Evolutionary conservation across 352 stramenopile species (phyloP), one percentile per base, ranked within the genome.

Genomic region (Phytopythium chamaehyphon): DNA sequence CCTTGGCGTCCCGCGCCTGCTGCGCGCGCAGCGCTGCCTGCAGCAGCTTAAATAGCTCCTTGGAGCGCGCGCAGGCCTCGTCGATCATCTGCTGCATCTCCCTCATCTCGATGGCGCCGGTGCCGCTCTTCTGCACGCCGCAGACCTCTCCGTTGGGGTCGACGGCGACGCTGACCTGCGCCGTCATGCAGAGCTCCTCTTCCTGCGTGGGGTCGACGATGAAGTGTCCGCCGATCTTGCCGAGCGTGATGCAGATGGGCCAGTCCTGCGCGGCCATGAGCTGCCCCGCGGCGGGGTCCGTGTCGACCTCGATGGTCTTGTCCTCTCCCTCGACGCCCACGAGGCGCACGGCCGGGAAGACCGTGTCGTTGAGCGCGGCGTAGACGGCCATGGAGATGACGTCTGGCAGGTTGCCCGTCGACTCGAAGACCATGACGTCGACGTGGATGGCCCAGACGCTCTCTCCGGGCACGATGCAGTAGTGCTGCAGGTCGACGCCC

Each of bases 21-120:
- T 90, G 80, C 28, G 82, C 57, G 45, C 59, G 26, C 31, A 88
- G 57, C 54, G 78, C 74, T 2, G 54, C 55, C 36, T 74, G 69
- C 40, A 90, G 66, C 40, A 74, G 54, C 49, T 72, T 64, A 61
- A 85, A 90, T 49, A 90, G 71, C 42, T 86, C 70, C 39, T 76
- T 81, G 19, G 80, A 82, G 9, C 73, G 62, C 53, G 73, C 71
- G 55, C 68, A 81, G 15, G 77, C 77, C 52, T 88, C 75, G 43
- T 91, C 81, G 51, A 89, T 67, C 76, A 91, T 91, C 28, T 77
- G 63, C 63, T 91, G 77, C 76, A 88, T 84, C 54, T 91, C 81
- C 18, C 79, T 70, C 61, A 86, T 72, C 39, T 85, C 77, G 18
- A 91, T 73, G 18, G 81, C 77, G 18, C 77, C 81, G 4, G 62